phyloP scores from a whole-genome alignment of 306 rosid species.

The Cicer chorassanicum region DNA sequence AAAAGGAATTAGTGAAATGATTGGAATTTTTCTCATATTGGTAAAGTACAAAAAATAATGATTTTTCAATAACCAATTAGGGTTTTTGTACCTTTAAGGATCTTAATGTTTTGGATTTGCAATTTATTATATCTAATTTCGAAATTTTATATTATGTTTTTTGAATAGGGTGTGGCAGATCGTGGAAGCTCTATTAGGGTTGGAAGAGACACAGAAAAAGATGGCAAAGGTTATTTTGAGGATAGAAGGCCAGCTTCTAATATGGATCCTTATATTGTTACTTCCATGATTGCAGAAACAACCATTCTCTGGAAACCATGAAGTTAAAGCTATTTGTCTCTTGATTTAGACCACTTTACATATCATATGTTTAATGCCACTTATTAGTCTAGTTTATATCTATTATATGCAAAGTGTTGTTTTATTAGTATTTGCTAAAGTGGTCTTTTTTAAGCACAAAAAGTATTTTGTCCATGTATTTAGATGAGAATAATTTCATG shows the following conservation, averaged over 20 bases:
- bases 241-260: slow-evolving; percentile 84
- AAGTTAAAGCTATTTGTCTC: slow-evolving; percentile 9
- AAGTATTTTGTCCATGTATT: slow-evolving; percentile 17
- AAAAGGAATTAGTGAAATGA: background rate
- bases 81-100: background rate
- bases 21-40: background rate
- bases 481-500: slow-evolving; percentile 31
- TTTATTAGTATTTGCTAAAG: slow-evolving; percentile 8
- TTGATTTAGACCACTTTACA: background rate
- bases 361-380: slow-evolving; percentile 4
- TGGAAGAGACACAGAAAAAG: slow-evolving; percentile 72
- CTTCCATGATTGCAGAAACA: slow-evolving; percentile 76
- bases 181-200: slow-evolving; percentile 72
- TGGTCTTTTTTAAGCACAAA: slow-evolving; percentile 31
- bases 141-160: background rate
- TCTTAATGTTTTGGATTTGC: background rate
- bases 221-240: slow-evolving; percentile 73
- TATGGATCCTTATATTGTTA: slow-evolving; percentile 80
- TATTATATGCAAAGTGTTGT: slow-evolving; percentile 22
- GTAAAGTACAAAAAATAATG: too few relatives aligned
- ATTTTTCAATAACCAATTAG: background rate
- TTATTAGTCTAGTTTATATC: slow-evolving; percentile 5
- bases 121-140: background rate
- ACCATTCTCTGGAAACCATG: slow-evolving; percentile 70
- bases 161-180: slow-evolving; percentile 64